phyloP scores from a whole-genome alignment of 768 basidiomycete genomes.

The Tylopilus balloui region DNA sequence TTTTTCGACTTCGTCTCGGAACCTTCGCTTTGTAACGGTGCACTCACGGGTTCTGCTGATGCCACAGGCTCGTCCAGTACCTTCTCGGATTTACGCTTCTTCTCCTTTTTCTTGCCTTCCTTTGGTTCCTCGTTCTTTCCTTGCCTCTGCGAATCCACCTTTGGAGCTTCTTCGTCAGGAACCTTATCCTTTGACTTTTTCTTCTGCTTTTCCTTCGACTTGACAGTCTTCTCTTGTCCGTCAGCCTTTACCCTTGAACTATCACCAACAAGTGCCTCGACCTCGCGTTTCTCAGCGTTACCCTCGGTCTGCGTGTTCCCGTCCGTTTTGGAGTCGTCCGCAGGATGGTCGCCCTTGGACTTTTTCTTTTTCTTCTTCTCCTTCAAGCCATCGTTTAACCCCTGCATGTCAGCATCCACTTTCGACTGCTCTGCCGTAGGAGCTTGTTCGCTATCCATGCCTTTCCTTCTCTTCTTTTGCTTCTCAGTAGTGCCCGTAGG shows the following conservation, averaged over 20 bases:
- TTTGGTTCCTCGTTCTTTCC: background rate
- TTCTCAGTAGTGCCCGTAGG: background rate
- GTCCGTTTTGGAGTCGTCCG: background rate
- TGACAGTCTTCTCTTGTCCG: background rate
- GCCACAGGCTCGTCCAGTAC: conserved; percentile 17
- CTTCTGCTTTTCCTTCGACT: conserved; percentile 11
- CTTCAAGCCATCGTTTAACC: conserved; percentile 1
- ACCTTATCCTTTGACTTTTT: conserved; percentile 14
- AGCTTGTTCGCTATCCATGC: background rate
- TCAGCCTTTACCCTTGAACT: background rate
- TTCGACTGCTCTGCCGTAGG: background rate
- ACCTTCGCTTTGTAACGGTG: conserved; percentile 3
- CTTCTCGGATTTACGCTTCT: conserved; percentile 16
- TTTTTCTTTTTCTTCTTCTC: conserved; percentile 20
- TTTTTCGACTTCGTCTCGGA: conserved; percentile 31
- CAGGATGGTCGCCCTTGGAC: conserved; percentile 9
- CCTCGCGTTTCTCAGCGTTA: conserved; percentile 1
- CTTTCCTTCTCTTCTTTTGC: conserved; percentile 15
- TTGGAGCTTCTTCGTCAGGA: background rate
- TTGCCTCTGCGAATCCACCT: background rate
- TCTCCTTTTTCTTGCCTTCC: conserved; percentile 15
- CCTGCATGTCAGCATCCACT: background rate
- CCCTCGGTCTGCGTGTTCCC: background rate
- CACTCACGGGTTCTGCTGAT: conserved; percentile 10
- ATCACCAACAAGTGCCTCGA: background rate